These are phyloP conservation scores for Dioszegia hungarica DNA, from an alignment of 768 basidiomycete species.

Conservation along the genomic window DNA sequence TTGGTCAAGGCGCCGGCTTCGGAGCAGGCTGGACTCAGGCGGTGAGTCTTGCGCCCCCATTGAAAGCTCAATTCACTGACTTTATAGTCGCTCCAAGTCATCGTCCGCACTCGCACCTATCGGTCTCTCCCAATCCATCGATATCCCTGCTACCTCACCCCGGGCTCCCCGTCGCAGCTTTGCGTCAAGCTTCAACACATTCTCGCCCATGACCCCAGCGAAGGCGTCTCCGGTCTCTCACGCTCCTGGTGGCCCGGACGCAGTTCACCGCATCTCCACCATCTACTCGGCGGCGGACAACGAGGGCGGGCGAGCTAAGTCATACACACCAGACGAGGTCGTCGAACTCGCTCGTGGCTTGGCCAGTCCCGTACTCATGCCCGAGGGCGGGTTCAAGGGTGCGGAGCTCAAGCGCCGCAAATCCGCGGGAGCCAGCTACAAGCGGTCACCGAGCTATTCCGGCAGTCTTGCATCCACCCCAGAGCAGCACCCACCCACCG, in stretches of 20 bases:
- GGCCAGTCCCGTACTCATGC: constrained; percentile 32
- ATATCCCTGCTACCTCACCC: constrained; percentile 30
- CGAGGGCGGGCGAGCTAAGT: constrained; percentile 22
- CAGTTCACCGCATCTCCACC: constrained; percentile 19
- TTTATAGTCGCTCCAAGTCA: constrained; percentile 33
- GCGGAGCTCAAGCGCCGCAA: constrained; percentile 39
- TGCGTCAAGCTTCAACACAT: constrained; percentile 32
- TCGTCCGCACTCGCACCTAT: constrained; percentile 36
- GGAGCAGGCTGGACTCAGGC: constrained; percentile 12
- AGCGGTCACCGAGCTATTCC: not conserved
- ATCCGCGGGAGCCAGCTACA: constrained; percentile 13
- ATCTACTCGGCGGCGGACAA: constrained; percentile 13
- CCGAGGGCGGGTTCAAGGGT: constrained; percentile 37
- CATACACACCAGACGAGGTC: constrained; percentile 41
- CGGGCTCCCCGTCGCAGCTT: constrained; percentile 39
- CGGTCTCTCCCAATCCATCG: constrained; percentile 6
- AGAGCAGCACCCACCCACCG: constrained; percentile 21
- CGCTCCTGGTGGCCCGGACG: constrained; percentile 8
- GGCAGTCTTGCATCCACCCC: not conserved
- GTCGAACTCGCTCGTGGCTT: constrained; percentile 38
- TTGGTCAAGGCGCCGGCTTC: constrained; percentile 41
- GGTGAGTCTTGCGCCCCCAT: constrained; percentile 6
- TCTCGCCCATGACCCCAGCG: constrained; percentile 19
- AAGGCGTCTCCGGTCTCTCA: not conserved
- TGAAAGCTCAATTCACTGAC: not conserved